Evolutionary conservation across 306 rosid species (phyloP).

Genomic region (Leucaena leucocephala): DNA sequence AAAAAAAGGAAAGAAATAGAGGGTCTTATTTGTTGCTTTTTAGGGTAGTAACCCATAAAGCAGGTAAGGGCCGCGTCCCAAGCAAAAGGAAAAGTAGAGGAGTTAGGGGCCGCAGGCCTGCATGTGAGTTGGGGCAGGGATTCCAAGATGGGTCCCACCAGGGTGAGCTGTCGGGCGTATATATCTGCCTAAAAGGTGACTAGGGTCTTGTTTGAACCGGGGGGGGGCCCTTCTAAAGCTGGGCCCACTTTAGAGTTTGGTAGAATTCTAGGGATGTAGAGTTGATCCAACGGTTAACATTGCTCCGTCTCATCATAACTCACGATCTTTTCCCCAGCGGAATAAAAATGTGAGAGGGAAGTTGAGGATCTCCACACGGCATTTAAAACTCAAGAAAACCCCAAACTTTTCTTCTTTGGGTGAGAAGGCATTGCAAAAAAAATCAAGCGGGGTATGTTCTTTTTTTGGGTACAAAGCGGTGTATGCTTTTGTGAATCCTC

Average conservation of each 20-base stretch:
- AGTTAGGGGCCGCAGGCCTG: constrained; percentile 21
- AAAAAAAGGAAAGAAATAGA: neutral
- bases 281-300: neutral
- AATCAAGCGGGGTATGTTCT: too few species aligned
- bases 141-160: constrained; percentile 37
- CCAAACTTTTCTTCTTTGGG: neutral
- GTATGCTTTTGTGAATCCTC: too few species aligned
- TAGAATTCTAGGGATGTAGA: constrained; percentile 5
- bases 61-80: constrained; percentile 27
- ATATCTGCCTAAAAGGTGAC: neutral
- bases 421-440: too few species aligned
- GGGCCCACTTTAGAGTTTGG: constrained; percentile 25
- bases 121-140: constrained; percentile 46
- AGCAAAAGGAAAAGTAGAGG: neutral
- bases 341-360: neutral
- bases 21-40: neutral
- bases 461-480: too few species aligned
- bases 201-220: neutral
- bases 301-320: neutral
- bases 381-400: neutral
- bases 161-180: constrained; percentile 51
- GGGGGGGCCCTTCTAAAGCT: neutral
- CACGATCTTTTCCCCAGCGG: constrained; percentile 1
- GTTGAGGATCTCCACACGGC: neutral
- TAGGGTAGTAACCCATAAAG: neutral